Percentiles rank a stretch among this genome's conserved stretches.
These are phyloP conservation scores for Tephrocybe sp. DNA, from an alignment of 768 basidiomycete species.

Conservation along the genomic window DNA sequence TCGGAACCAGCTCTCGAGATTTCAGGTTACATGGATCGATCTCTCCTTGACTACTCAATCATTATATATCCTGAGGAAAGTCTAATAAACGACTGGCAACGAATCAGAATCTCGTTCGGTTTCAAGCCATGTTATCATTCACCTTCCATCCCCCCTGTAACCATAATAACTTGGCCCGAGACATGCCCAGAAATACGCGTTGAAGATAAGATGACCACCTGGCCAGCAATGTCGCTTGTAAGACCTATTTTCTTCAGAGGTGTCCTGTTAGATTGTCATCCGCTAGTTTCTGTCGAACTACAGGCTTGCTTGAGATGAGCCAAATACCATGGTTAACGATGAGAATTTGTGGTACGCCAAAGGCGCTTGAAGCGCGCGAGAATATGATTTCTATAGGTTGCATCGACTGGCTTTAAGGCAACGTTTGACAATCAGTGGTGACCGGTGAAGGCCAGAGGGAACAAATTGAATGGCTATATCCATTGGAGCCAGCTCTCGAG, in stretches of 20 bases:
- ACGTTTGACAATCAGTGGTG: constrained; percentile 59
- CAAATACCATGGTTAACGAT: constrained; percentile 64
- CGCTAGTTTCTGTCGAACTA: too few species aligned
- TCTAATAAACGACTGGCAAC: constrained; percentile 31
- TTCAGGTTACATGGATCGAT: constrained; percentile 17
- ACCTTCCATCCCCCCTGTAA: constrained; percentile 82
- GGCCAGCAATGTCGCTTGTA: constrained; percentile 61
- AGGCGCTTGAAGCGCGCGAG: constrained; percentile 32
- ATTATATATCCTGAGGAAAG: constrained; percentile 21
- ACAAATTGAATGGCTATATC: constrained; percentile 49
- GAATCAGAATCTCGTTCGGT: constrained; percentile 1
- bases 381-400: too few species aligned
- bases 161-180: constrained; percentile 66
- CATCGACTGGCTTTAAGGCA: constrained; percentile 59
- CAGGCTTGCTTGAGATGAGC: constrained; percentile 40
- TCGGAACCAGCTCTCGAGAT: constrained; percentile 56
- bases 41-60: constrained; percentile 1
- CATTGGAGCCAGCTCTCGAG: constrained; percentile 54
- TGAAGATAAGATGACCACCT: constrained; percentile 62
- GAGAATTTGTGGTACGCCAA: constrained; percentile 53
- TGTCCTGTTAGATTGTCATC: constrained; percentile 40
- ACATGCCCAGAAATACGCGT: constrained; percentile 64
- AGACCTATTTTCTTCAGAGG: constrained; percentile 68
- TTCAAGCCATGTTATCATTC: background rate
- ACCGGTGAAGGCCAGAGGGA: constrained; percentile 53